These are phyloP conservation scores for Selenicereus undatus DNA, from an alignment of 148 eudicot genomes.

Conservation along the genomic window DNA sequence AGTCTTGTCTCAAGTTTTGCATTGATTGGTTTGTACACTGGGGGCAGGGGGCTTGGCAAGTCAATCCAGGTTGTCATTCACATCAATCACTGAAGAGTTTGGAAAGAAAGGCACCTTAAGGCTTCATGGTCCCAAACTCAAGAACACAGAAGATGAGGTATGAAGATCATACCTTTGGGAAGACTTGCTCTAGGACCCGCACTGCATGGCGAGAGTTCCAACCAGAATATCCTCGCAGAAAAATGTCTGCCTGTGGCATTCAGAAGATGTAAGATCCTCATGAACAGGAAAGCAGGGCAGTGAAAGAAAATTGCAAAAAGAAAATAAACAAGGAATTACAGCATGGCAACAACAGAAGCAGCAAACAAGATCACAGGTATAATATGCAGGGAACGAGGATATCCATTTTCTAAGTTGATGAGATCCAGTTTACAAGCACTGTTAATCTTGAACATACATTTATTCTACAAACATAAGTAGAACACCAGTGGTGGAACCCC, in stretches of 20 bases:
- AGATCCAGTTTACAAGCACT: neutral
- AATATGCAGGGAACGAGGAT: neutral
- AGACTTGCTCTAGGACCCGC: constrained; percentile 69
- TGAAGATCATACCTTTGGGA: constrained; percentile 60
- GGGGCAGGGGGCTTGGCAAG: neutral
- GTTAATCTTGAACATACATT: neutral
- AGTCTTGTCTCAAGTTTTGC: neutral
- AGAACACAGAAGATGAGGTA: neutral
- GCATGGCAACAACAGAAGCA: neutral
- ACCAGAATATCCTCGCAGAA: constrained; percentile 78
- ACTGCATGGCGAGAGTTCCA: constrained; percentile 93
- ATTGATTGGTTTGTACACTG: too few relatives aligned
- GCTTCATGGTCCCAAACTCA: too few relatives aligned
- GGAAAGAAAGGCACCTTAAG: too few relatives aligned
- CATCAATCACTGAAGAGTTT: too few relatives aligned
- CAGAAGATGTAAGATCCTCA: constrained; percentile 5
- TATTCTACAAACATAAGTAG: neutral
- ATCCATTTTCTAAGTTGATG: neutral
- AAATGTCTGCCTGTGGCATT: constrained; percentile 64
- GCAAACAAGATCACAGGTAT: neutral
- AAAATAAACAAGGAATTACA: neutral
- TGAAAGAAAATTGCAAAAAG: neutral
- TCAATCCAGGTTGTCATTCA: neutral
- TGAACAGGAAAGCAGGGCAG: neutral
- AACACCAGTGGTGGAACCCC: too few relatives aligned